Base-by-base conservation (phyloP, 73 alveolate genomes). In the Durusdinium trenchii region DNA sequence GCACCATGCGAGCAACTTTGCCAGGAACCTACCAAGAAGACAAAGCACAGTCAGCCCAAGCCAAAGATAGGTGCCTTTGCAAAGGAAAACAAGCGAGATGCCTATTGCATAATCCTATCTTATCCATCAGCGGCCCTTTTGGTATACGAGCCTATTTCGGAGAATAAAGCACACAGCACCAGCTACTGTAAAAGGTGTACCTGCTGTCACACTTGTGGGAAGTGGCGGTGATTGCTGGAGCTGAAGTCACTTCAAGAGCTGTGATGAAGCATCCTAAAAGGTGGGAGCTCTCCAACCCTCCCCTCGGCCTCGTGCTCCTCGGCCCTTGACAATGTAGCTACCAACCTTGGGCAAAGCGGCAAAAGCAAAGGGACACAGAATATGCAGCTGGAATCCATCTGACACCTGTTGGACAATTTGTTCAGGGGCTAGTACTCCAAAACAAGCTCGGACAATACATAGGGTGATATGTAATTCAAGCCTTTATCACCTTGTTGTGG, bases 1-100 rank as follows among this genome's bases (percentile, higher is more conserved):
- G 99, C 99, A 1, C 99, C 99, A 54, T 98, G 99, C 28, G 99
- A 91, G 47, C 99, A 98, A 50, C 99, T 87, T 82, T 85, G 94
- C 99, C 99, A 96, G 54, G 98, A 83, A 40, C 89, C 97, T 62
- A 84, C 40, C 36, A 47, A 32, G 12, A 12, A 45, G 46, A 20
- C 3, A 42, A 28, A 78, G 40, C 23, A 7, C 43, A 2, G 14
- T 42, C 9, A 42, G 43, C 67, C 18, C 57, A 32, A 26, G n/a
- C n/a, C n/a, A n/a, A n/a, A n/a, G n/a, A n/a, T 43, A 30, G 87
- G 54, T 40, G 38, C 45, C 83, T 32, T n/a, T 3, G 30, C 18
- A 60, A 1, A 60, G n/a, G n/a, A n/a, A n/a, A n/a, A n/a, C n/a
- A n/a, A n/a, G n/a, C n/a, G n/a, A n/a, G n/a, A n/a, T n/a, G n/a